These are phyloP conservation scores for Wickerhamiella galacta DNA, from an alignment of 805 yeast species.

Conservation along the genomic window DNA sequence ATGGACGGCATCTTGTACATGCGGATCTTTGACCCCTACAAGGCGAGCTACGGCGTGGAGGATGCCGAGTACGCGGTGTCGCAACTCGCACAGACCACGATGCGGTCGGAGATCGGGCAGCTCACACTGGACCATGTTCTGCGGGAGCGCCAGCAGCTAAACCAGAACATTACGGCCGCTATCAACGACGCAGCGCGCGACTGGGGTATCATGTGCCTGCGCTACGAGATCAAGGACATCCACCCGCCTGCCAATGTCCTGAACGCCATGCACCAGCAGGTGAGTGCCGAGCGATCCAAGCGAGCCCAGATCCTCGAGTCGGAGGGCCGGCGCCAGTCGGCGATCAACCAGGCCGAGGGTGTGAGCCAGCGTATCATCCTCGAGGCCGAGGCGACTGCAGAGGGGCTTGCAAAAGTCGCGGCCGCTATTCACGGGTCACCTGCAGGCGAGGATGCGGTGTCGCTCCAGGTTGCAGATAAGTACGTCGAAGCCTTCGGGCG, in stretches of 20 bases:
- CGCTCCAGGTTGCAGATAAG: slow-evolving; percentile 66
- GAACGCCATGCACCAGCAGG: slow-evolving; percentile 86
- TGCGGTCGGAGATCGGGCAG: slow-evolving; percentile 81
- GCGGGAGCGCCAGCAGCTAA: slow-evolving; percentile 57
- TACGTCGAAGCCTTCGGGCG: slow-evolving; percentile 66
- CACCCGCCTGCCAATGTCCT: slow-evolving; percentile 75
- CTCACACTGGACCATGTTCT: slow-evolving; percentile 63
- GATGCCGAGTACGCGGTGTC: slow-evolving; percentile 73
- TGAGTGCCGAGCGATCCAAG: slow-evolving; percentile 71
- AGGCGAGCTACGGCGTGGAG: slow-evolving; percentile 77
- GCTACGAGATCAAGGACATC: slow-evolving; percentile 77
- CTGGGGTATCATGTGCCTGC: slow-evolving; percentile 73
- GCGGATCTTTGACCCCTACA: slow-evolving; percentile 63
- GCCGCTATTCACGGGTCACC: slow-evolving; percentile 49
- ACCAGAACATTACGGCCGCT: slow-evolving; percentile 55
- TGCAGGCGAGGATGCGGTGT: slow-evolving; percentile 60
- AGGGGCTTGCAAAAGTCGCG: slow-evolving; percentile 48
- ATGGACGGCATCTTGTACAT: slow-evolving; percentile 73
- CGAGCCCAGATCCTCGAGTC: slow-evolving; percentile 77
- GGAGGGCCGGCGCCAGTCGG: slow-evolving; percentile 67
- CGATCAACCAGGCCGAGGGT: slow-evolving; percentile 74
- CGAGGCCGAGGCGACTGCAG: slow-evolving; percentile 71
- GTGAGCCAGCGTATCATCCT: slow-evolving; percentile 52
- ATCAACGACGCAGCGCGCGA: slow-evolving; percentile 71
- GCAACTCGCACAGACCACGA: slow-evolving; percentile 78